A percentile compares a stretch with the other conserved stretches of the same genome.
These are phyloP conservation scores for Zasmidium citrigriseum DNA, from an alignment of 2,329 filamentous ascomycete genomes.

Conservation along the genomic window DNA sequence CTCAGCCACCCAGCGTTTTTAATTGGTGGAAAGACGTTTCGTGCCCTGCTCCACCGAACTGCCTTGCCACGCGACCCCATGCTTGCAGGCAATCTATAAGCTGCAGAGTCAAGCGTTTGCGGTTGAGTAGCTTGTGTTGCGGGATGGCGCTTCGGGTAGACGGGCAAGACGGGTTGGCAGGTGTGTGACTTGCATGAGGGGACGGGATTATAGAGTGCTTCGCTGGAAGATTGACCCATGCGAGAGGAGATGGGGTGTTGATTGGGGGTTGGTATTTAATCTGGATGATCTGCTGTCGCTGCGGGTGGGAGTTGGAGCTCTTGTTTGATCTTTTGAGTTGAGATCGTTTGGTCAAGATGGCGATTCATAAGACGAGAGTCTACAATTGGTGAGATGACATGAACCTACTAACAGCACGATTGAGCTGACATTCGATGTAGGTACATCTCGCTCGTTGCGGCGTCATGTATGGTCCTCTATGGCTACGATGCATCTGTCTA, in stretches of 20 bases:
- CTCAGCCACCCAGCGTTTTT: no score
- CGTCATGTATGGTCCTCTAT: slow-evolving; percentile 74
- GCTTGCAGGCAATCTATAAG: background rate
- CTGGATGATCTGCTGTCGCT: background rate
- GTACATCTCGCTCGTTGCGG: slow-evolving; percentile 70
- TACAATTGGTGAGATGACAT: slow-evolving; percentile 6
- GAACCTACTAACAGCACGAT: background rate
- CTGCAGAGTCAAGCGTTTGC: slow-evolving; percentile 1
- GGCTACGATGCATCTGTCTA: slow-evolving; percentile 75
- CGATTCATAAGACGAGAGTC: background rate
- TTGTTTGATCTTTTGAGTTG: background rate
- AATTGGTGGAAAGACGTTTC: slow-evolving; percentile 1
- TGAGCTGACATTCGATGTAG: slow-evolving; percentile 27
- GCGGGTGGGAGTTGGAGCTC: background rate
- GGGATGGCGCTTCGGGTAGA: background rate
- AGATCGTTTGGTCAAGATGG: background rate
- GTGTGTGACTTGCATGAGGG: background rate
- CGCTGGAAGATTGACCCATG: slow-evolving; percentile 5
- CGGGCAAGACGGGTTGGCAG: background rate
- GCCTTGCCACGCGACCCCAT: background rate
- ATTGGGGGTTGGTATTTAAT: background rate
- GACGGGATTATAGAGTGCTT: background rate
- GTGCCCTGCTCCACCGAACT: background rate
- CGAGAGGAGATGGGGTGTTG: background rate
- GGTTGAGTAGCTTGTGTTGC: background rate